These are phyloP conservation scores for Pseudomonodictys pantanalensis DNA, from an alignment of 495 filamentous ascomycete species.

Conservation along the genomic window DNA sequence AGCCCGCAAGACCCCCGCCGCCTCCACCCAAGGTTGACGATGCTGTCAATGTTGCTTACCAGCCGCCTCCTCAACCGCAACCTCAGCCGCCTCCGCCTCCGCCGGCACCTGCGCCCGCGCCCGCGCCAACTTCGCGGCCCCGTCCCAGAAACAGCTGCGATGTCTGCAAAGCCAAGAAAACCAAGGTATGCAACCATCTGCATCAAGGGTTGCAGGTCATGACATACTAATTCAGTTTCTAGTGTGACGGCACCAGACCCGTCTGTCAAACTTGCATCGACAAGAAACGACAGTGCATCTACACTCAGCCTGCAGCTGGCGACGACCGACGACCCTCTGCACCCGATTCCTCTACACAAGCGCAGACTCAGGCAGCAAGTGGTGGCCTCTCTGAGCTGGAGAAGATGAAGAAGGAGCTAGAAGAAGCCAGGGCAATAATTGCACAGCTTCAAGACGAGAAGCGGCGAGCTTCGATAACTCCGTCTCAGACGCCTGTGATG, in stretches of 20 bases:
- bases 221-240: background rate
- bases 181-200: constrained; percentile 19
- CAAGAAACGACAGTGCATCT: constrained; percentile 30
- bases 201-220: background rate
- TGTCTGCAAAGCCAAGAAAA: constrained; percentile 31
- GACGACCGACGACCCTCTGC: constrained; percentile 12
- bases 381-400: constrained; percentile 23
- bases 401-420: constrained; percentile 28
- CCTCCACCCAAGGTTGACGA: no score
- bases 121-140: background rate
- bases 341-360: background rate
- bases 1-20: background rate
- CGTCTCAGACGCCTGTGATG: constrained; percentile 12
- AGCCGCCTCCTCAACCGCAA: constrained; percentile 3
- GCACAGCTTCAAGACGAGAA: constrained; percentile 27
- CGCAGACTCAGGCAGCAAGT: constrained; percentile 14
- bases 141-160: constrained; percentile 28
- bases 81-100: constrained; percentile 3
- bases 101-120: no score
- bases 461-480: constrained; percentile 13
- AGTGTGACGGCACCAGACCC: constrained; percentile 31
- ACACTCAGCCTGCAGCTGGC: constrained; percentile 6
- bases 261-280: constrained; percentile 25
- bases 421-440: constrained; percentile 26
- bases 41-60: no score